Base-by-base conservation (phyloP, 2,329 filamentous ascomycete genomes). In the Didymella pomorum region DNA sequence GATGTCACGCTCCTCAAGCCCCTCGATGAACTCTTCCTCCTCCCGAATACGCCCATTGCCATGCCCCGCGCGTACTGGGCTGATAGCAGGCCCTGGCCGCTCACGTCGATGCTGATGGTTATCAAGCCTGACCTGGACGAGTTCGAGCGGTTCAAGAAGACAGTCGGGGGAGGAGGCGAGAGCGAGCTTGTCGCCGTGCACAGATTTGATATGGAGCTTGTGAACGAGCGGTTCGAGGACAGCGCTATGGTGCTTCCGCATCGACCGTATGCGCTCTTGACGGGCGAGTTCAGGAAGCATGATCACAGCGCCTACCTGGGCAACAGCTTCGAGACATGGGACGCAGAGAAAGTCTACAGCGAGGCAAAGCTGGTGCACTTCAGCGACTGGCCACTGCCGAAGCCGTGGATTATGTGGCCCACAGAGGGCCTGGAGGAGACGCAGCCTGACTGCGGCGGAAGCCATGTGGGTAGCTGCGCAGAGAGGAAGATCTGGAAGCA, bases 21-120 rank as follows among this genome's bases (percentile, higher is more conserved):
- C 21, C 84, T 92, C 81, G 89, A 92, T 65, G 88, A 91, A 53
- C 81, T 92, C 0, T 92, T 92, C 76, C 82, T 89, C 26, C 79
- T 89, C 1, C 89, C 89, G 0, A 71, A 78, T 1, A 81, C 83
- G 1, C 79, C 83, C 1, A 82, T 89, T 4, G 88, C 88, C 2
- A 88, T 91, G 83, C 87, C 89, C 1, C 84, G 87, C 29, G 89
- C 89, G 9, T 91, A 92, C 72, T 92, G 89, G 89, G 79, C 86
- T 1, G 79, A 84, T 5, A 84, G 84, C 0, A 78, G 81, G 0
- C 79, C 78, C 9, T 80, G 80, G 61, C 80, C 81, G 2, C 79
- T 91, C 11, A 86, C 86, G 0, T 86, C 86, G 2, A 81, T 87
- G 41, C 69, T 90, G 39, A 82, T 90, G 71, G 82, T 90, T 4